Conservation (phyloP, 2,329 filamentous ascomycete genomes). For the Metarhizium sp. region DNA sequence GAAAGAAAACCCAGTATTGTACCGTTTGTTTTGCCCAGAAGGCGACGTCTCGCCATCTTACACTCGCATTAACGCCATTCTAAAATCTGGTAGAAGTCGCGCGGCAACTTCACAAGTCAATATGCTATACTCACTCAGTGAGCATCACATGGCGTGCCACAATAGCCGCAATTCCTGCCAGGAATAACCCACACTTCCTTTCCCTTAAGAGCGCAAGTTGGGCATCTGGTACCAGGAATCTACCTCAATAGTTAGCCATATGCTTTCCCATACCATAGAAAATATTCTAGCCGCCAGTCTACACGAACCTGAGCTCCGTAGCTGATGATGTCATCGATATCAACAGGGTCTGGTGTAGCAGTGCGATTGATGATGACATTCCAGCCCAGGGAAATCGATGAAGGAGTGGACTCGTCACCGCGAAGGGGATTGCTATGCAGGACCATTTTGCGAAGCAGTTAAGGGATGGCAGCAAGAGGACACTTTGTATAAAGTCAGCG, state of each 20-base stretch:
- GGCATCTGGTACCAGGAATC: conserved; percentile 42
- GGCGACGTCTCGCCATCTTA: background rate
- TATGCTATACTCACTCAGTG: background rate
- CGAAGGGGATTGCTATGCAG: background rate
- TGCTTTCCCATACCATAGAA: background rate
- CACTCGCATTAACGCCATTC: background rate
- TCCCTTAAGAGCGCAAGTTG: conserved; percentile 38
- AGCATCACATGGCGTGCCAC: conserved; percentile 33
- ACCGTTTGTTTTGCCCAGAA: background rate
- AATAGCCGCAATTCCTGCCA: conserved; percentile 40
- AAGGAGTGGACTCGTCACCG: background rate
- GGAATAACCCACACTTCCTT: conserved; percentile 48
- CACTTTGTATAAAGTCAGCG: background rate
- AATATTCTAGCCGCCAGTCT: no score
- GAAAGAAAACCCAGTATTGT: background rate
- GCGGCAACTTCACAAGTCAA: background rate
- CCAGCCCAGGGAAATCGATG: background rate
- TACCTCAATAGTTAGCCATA: conserved; percentile 9
- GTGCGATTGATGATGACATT: background rate
- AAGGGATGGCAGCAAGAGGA: no score
- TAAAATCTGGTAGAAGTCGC: background rate
- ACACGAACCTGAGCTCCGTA: conserved; percentile 8
- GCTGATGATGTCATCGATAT: conserved; percentile 3
- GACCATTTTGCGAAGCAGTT: background rate
- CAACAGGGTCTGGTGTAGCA: conserved; percentile 1